Base-by-base conservation (phyloP, 2,329 filamentous ascomycete species). In the Fusarium palustre region DNA sequence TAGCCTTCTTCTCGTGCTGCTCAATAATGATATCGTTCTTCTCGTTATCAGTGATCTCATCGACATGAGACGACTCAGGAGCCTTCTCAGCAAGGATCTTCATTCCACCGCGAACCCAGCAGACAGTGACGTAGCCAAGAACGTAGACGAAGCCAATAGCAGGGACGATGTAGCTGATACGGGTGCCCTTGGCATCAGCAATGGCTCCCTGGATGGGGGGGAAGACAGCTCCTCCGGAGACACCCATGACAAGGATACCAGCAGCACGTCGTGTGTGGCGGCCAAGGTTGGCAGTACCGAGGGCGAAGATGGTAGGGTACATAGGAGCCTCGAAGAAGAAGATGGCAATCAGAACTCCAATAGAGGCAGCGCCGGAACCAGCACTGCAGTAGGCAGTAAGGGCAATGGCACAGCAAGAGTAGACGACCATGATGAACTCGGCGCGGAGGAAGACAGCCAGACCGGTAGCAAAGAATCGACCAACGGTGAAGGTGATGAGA, bases 271-370 rank as follows among this genome's bases (percentile, higher is more conserved):
- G 92, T 47, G 90, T 92, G 81, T 94, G 90, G 31, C 88, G 87
- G 9, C 92, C 92, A 2, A 94, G 84, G 9, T 91, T 91, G 20
- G 90, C 86, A 80, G 93, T 92, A 20, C 91, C 91, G 10, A 94
- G 84, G 11, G 91, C 91, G 45, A 94, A 88, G 74, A 94, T 93
- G 22, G 91, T 94, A 0, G 92, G 92, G 82, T 94, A 95, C 79
- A 90, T 91, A 75, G 92, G 91, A 8, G 87, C 90, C 80, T 92
- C 91, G 77, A 94, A 94, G 83, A 94, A 93, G 47, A 94, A 84
- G 22, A 90, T 87, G 30, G 92, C 68, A 77, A 88, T 92, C 33
- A 93, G 84, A 83, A 93, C 88, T n/a, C 83, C 81, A 59, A 88
- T 81, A 49, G 84, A 85, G 1, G 78, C 78, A 69, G 83, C 79